Evolutionary conservation across 1,284 basidiomycete genomes (phyloP).

Genomic region (Trichosporon sp.): DNA sequence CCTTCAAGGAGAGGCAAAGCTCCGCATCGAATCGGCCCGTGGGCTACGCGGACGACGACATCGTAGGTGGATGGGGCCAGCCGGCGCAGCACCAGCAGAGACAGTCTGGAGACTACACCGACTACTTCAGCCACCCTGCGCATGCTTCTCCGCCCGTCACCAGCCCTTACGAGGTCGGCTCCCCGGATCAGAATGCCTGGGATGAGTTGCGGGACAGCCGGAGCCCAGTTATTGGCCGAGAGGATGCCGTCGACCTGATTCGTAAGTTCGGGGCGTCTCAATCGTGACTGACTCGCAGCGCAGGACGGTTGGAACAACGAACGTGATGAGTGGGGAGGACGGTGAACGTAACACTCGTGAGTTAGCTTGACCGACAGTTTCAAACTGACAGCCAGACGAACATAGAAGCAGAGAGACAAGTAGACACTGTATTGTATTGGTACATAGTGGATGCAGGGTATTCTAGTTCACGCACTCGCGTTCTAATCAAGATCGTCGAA

Average conservation of each 20-base stretch:
- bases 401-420: neutral
- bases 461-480: neutral
- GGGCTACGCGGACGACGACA: neutral
- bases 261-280: neutral
- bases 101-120: neutral
- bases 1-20: neutral
- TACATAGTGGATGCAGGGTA: conserved; percentile 22
- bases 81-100: neutral
- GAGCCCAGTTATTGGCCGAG: neutral
- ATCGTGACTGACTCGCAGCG: neutral
- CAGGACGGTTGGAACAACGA: neutral
- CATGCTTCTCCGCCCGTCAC: neutral
- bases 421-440: conserved; percentile 38
- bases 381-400: neutral
- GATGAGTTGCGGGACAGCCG: conserved; percentile 9
- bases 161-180: conserved; percentile 14
- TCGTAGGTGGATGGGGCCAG: neutral
- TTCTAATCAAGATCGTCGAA: conserved; percentile 52
- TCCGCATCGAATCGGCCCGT: neutral
- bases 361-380: neutral
- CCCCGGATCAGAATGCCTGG: conserved; percentile 7
- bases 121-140: conserved; percentile 8
- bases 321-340: conserved; percentile 1
- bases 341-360: neutral
- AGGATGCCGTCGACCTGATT: conserved; percentile 6